Evolutionary conservation across 2,329 filamentous ascomycete genomes (phyloP).

Genomic region (Leptosphaerulina australis): DNA sequence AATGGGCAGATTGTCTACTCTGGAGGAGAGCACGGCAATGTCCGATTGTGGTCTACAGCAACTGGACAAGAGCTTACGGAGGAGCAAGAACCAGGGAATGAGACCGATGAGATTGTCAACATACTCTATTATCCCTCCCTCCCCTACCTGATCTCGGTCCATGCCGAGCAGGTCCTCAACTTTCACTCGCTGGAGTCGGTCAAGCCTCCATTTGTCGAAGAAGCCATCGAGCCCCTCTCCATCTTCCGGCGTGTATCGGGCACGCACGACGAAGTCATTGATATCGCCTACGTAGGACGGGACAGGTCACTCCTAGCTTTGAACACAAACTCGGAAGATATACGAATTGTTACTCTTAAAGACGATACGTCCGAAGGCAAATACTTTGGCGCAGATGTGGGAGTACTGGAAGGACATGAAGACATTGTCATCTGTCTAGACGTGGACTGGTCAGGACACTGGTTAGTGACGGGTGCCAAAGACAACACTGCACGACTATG

Average conservation of each 20-base stretch:
- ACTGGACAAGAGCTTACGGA: slow-evolving; percentile 79
- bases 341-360: slow-evolving; percentile 79
- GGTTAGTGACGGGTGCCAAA: slow-evolving; percentile 95
- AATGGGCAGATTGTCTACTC: slow-evolving; percentile 77
- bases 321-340: slow-evolving; percentile 92
- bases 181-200: slow-evolving; percentile 67
- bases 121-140: slow-evolving; percentile 70
- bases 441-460: slow-evolving; percentile 94
- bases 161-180: slow-evolving; percentile 86
- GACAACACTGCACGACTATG: slow-evolving; percentile 94
- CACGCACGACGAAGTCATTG: slow-evolving; percentile 97
- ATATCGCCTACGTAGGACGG: slow-evolving; percentile 82
- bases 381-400: slow-evolving; percentile 90
- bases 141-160: slow-evolving; percentile 77
- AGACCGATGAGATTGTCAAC: slow-evolving; percentile 72
- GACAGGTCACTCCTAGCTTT: slow-evolving; percentile 83
- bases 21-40: slow-evolving; percentile 79
- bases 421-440: slow-evolving; percentile 96
- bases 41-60: slow-evolving; percentile 83
- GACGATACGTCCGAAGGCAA: slow-evolving; percentile 45
- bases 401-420: slow-evolving; percentile 83
- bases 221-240: slow-evolving; percentile 63
- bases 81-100: slow-evolving; percentile 67
- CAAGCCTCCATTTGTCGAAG: slow-evolving; percentile 43
- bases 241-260: slow-evolving; percentile 83